A percentile compares a stretch with the other conserved stretches of the same genome.
These are phyloP conservation scores for Melampsora larici-populina DNA, from an alignment of 1,284 basidiomycete species.

Conservation along the genomic window DNA sequence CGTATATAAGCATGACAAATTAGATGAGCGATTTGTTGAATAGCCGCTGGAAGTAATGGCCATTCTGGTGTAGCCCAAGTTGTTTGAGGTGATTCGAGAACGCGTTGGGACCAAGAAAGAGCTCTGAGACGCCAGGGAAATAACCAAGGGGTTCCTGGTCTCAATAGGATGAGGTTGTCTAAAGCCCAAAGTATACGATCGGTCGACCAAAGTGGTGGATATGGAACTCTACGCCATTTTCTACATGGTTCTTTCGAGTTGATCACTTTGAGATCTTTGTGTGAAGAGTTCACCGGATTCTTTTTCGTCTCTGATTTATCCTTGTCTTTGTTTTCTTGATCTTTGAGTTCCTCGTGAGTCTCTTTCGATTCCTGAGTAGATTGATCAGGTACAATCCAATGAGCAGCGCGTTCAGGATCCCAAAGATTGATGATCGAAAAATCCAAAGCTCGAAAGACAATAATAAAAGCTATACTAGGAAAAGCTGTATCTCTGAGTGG, in stretches of 20 bases:
- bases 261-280: not conserved
- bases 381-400: conserved; percentile 27
- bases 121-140: conserved; percentile 31
- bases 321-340: too few species aligned
- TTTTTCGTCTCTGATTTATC: too few species aligned
- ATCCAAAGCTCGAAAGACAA: conserved; percentile 17
- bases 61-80: conserved; percentile 26
- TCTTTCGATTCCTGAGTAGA: not conserved
- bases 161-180: conserved; percentile 15
- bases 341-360: not conserved
- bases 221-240: conserved; percentile 17
- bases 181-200: conserved; percentile 23
- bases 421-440: conserved; percentile 32
- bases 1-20: conserved; percentile 25
- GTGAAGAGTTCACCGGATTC: too few species aligned
- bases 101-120: conserved; percentile 24
- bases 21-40: conserved; percentile 31
- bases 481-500: conserved; percentile 27
- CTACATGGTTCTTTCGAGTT: not conserved
- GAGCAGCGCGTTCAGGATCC: conserved; percentile 22
- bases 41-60: conserved; percentile 19
- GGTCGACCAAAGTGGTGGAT: conserved; percentile 11
- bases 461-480: conserved; percentile 16
- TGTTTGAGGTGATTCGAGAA: conserved; percentile 18
- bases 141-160: conserved; percentile 26